phyloP scores from a whole-genome alignment of 768 basidiomycete species.

The Lentinula boryana region DNA sequence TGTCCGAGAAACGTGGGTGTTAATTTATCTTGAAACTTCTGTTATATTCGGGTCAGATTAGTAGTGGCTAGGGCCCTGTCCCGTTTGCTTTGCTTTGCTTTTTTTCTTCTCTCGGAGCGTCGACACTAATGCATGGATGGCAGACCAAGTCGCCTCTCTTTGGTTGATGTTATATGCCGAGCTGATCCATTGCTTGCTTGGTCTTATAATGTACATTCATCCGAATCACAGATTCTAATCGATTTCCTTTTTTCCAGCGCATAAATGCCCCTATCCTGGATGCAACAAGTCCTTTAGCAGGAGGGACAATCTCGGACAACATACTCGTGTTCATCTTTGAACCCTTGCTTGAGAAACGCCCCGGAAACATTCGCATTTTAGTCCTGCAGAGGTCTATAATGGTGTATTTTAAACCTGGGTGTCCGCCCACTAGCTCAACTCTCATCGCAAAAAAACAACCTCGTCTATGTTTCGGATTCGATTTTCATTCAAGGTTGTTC shows the following conservation, averaged over 20 bases:
- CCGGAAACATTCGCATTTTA: too few species aligned
- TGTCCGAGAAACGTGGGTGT: constrained; percentile 47
- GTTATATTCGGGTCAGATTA: background rate
- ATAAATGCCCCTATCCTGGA: constrained; percentile 31
- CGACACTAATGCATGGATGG: too few species aligned
- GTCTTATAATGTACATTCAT: too few species aligned
- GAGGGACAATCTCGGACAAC: constrained; percentile 47
- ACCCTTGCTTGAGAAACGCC: background rate
- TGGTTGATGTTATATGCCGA: too few species aligned
- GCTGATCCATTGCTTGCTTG: too few species aligned
- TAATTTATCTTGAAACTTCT: background rate
- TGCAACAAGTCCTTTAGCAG: constrained; percentile 45
- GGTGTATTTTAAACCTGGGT: too few species aligned
- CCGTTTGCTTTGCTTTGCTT: background rate
- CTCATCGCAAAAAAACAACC: too few species aligned
- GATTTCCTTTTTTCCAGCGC: constrained; percentile 22
- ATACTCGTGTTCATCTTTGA: constrained; percentile 32
- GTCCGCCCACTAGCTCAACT: too few species aligned
- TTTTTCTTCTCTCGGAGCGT: constrained; percentile 9
- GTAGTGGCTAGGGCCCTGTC: background rate
- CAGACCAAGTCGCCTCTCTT: too few species aligned
- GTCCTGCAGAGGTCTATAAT: too few species aligned
- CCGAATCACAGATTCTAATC: background rate
- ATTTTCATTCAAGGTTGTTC: too few species aligned
- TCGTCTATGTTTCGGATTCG: too few species aligned